Evolutionary conservation across 129 eudicot species (phyloP), one percentile per base, ranked within the genome.

Genomic region (Logfia minima): DNA sequence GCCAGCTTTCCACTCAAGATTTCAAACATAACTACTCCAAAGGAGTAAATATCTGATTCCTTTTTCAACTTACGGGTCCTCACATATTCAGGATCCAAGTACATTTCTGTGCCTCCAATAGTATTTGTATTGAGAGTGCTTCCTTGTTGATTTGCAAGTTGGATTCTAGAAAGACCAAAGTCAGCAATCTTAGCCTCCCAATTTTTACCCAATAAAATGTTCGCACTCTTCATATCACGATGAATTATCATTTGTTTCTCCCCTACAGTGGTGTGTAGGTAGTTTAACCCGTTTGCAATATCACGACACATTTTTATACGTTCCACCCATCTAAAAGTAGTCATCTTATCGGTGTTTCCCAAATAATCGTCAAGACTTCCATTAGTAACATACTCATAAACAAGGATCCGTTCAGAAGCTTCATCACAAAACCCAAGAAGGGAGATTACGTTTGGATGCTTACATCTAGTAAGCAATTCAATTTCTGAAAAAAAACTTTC

Each of bases 141-240:
- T 24, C 17, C 75, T 17, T 64, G 39, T 11, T 64, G 37, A 64
- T 28, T 26, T 17, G 21, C 1, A 26, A 31, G 41, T 2, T 48
- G 13, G 41, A 45, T 21, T 48, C 39, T 70, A 6, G 75, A 70
- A 22, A 70, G 75, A 39, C 62, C 75, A 45, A 70, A 70, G 39
- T 70, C 75, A 70, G 62, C 41, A 26, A 70, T 70, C 75, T 70
- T 70, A 4, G 62, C 61, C 19, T 21, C 62, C 62, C 37, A 26
- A 70, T 45, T 70, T 21, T 43, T 14, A 3, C 17, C 34, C 13
- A 70, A 26, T 0, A 70, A 22, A 70, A 70, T 24, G 61, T 70
- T 70, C 14, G 21, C 75, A 22, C 75, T 70, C 58, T 70, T 70
- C 48, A 70, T 70, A 11, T 70, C 75, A 24, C 75, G 62, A 21